Conservation (phyloP, 768 basidiomycete genomes). For the Tephrocybe sp. region DNA sequence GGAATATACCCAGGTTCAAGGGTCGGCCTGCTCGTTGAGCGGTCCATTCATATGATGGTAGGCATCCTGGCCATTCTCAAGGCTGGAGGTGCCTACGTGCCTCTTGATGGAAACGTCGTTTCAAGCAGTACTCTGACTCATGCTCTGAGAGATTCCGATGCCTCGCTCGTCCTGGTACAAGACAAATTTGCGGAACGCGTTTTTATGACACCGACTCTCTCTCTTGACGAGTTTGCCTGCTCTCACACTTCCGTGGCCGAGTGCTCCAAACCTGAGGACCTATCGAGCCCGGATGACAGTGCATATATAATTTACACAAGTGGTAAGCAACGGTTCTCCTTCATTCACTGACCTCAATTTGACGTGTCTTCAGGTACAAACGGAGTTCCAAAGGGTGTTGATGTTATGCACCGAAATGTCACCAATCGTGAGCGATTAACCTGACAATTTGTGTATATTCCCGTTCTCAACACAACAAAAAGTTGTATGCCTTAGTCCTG, state of each 20-base stretch:
- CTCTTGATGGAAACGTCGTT: slow-evolving; percentile 56
- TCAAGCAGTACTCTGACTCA: slow-evolving; percentile 53
- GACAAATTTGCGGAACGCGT: slow-evolving; percentile 37
- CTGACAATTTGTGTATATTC: no score
- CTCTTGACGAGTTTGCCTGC: slow-evolving; percentile 26
- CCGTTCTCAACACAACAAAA: no score
- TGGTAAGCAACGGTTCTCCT: no score
- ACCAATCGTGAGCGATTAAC: slow-evolving; percentile 46
- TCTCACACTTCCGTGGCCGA: slow-evolving; percentile 16
- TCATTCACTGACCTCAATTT: no score
- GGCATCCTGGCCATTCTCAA: slow-evolving; percentile 60
- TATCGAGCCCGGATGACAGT: slow-evolving; percentile 38
- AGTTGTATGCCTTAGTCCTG: slow-evolving; percentile 44
- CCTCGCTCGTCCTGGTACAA: slow-evolving; percentile 41
- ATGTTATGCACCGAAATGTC: slow-evolving; percentile 56
- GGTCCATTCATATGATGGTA: slow-evolving; percentile 52
- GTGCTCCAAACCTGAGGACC: slow-evolving; percentile 37
- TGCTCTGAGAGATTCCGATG: slow-evolving; percentile 46
- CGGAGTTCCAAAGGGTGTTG: slow-evolving; percentile 57
- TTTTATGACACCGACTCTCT: background rate
- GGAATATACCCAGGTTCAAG: slow-evolving; percentile 48
- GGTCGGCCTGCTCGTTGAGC: slow-evolving; percentile 53
- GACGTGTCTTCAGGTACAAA: no score
- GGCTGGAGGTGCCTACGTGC: slow-evolving; percentile 58
- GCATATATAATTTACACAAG: slow-evolving; percentile 64